Evolutionary conservation across 2,329 filamentous ascomycete genomes (phyloP), one percentile per base, ranked within the genome.

Genomic region (Mycosphaerella arachidis): DNA sequence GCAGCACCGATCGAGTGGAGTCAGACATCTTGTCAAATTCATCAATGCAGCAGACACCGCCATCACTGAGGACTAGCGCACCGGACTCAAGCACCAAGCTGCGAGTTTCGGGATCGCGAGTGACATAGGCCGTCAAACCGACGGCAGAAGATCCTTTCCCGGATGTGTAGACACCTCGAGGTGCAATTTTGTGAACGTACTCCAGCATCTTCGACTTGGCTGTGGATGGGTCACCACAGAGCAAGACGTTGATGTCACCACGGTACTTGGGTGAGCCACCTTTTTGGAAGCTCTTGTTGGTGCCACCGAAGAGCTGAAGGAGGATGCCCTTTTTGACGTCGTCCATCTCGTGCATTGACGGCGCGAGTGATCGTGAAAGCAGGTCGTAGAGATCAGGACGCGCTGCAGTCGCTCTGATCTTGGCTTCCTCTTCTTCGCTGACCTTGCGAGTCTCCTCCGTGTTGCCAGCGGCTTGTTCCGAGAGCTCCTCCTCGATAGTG

Each of bases 271-370:
- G 94, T 71, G 90, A 96, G 59, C 92, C 94, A 58, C 94, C 94
- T 76, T 97, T 97, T 60, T 96, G 86, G 75, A 99, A 99, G 0
- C 90, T 91, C 78, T 99, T 99, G 81, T 99, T 99, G 35, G 94
- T 96, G 58, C 94, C 94, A 40, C 94, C 93, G 73, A 99, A 99
- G 45, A 99, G 85, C 72, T 99, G 94, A 4, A 99, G 86, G 10
- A 99, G 81, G 63, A 99, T 97, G 10, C 94, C 94, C 78, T 99
- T 99, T 82, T 99, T 99, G 52, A 97, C 92, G 70, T 99, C 94
- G 67, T 99, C 94, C 87, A 96, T 90, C 76, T 99, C 94, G 78
- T 95, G 97, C 70, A 99, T 89, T 61, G 92, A 97, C 13, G 94
- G 94, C 1, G 94, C 94, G 30, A 99, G 81, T 1, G 93, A 97